These are phyloP conservation scores for Daldinia grandis DNA, from an alignment of 495 filamentous ascomycete genomes.

Conservation along the genomic window DNA sequence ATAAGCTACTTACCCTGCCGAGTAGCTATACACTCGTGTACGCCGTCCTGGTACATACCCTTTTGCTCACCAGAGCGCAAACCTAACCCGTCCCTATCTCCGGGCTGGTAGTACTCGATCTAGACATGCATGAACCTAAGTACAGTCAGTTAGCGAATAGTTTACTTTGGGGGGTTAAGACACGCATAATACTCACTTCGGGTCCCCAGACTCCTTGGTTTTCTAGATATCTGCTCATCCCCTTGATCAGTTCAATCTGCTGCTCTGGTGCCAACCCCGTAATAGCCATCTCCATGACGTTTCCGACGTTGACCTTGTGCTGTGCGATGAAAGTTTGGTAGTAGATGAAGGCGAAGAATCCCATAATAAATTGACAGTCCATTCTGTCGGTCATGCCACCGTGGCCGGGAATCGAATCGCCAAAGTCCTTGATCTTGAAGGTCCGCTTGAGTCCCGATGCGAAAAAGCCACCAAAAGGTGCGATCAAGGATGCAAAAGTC, in stretches of 20 bases:
- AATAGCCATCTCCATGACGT: slow-evolving; percentile 87
- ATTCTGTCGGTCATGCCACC: slow-evolving; percentile 99
- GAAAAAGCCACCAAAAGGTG: slow-evolving; percentile 98
- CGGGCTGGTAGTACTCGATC: slow-evolving; percentile 37
- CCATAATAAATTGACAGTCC: slow-evolving; percentile 99
- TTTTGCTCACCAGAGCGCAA: slow-evolving; percentile 2
- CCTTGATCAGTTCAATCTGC: slow-evolving; percentile 86
- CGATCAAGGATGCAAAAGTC: slow-evolving; percentile 95
- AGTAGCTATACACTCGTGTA: slow-evolving; percentile 30
- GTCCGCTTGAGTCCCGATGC: slow-evolving; percentile 97
- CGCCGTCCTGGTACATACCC: slow-evolving; percentile 1
- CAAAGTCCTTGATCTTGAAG: slow-evolving; percentile 99
- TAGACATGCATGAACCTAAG: slow-evolving; percentile 43
- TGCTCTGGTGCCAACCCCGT: slow-evolving; percentile 83
- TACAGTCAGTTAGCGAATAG: not conserved
- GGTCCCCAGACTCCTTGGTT: slow-evolving; percentile 79
- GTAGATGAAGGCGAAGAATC: slow-evolving; percentile 97
- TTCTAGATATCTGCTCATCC: slow-evolving; percentile 82
- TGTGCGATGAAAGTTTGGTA: slow-evolving; percentile 97
- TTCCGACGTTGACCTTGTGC: slow-evolving; percentile 80
- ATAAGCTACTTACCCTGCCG: slow-evolving; percentile 23
- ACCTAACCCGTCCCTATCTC: slow-evolving; percentile 33
- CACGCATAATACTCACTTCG: slow-evolving; percentile 57
- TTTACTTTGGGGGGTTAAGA: not conserved
- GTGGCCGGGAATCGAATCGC: slow-evolving; percentile 96